Conservation (phyloP, 257 asterid species). For the Coffea canephora region DNA sequence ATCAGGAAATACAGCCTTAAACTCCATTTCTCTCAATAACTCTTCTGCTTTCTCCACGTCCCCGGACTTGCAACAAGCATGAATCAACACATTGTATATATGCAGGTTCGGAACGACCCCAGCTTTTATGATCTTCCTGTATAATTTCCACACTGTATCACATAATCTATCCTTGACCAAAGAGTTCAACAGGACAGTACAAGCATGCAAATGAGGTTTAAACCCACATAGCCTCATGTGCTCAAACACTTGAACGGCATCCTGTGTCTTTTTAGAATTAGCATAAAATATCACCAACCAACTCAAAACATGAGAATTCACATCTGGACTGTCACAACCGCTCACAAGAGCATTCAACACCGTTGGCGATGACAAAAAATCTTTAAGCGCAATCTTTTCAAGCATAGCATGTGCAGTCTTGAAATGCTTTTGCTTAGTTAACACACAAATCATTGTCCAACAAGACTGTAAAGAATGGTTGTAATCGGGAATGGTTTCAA, state of each 20-base stretch:
- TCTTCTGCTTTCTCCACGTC: conserved; percentile 70
- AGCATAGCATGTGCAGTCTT: conserved; percentile 66
- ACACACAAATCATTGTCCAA: conserved; percentile 80
- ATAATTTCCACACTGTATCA: conserved; percentile 64
- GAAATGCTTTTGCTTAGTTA: conserved; percentile 63
- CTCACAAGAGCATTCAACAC: conserved; percentile 69
- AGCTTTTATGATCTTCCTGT: conserved; percentile 62
- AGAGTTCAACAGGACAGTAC: conserved; percentile 73
- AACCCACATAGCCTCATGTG: conserved; percentile 69
- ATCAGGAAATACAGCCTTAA: conserved; percentile 58
- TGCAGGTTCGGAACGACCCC: conserved; percentile 74
- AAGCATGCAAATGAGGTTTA: conserved; percentile 79
- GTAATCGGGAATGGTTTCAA: conserved; percentile 62
- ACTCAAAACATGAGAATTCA: conserved; percentile 80
- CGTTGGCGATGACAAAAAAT: conserved; percentile 73
- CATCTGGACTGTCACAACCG: conserved; percentile 41
- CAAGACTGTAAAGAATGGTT: conserved; percentile 67
- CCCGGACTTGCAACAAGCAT: conserved; percentile 75
- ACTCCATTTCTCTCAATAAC: conserved; percentile 71
- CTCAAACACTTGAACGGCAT: conserved; percentile 81
- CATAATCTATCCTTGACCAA: conserved; percentile 71
- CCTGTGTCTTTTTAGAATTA: conserved; percentile 56
- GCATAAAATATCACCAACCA: conserved; percentile 89
- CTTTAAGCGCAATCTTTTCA: conserved; percentile 59
- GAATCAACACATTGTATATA: conserved; percentile 77